phyloP scores from a whole-genome alignment of 2,329 filamentous ascomycete genomes.

The Alternaria gansuensis region DNA sequence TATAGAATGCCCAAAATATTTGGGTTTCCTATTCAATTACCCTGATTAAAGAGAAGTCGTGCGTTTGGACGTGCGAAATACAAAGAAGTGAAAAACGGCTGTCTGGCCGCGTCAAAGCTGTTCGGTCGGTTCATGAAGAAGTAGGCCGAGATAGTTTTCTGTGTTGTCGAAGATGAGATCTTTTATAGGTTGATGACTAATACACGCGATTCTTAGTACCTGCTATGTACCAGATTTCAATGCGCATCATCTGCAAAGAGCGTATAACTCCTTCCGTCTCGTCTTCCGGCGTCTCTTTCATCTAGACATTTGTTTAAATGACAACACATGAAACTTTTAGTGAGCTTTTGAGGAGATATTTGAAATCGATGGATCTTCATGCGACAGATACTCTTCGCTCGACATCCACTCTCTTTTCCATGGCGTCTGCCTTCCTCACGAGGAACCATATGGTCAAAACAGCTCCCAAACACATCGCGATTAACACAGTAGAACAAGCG shows the following conservation, averaged over 20 bases:
- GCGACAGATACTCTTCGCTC: neutral
- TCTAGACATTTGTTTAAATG: too few relatives aligned
- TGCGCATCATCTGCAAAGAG: neutral
- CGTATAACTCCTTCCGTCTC: neutral
- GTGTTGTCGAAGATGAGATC: too few relatives aligned
- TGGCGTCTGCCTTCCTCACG: neutral
- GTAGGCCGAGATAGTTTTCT: too few relatives aligned
- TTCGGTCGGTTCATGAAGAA: neutral
- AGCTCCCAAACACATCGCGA: slow-evolving; percentile 29
- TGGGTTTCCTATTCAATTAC: too few relatives aligned
- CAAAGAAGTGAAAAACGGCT: too few relatives aligned
- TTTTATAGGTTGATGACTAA: slow-evolving; percentile 1
- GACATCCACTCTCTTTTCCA: neutral
- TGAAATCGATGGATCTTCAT: neutral
- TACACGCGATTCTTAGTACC: neutral
- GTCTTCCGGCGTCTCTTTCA: too few relatives aligned
- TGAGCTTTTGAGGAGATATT: neutral
- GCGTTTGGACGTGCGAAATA: too few relatives aligned
- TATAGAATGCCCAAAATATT: neutral
- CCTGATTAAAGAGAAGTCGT: too few relatives aligned
- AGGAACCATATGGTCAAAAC: neutral
- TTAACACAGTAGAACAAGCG: slow-evolving; percentile 48
- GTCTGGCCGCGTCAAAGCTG: neutral
- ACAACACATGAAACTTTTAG: too few relatives aligned
- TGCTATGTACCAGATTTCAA: neutral